These are phyloP conservation scores for Sporothrix sp. DNA, from an alignment of 2,329 filamentous ascomycete species.

Conservation along the genomic window DNA sequence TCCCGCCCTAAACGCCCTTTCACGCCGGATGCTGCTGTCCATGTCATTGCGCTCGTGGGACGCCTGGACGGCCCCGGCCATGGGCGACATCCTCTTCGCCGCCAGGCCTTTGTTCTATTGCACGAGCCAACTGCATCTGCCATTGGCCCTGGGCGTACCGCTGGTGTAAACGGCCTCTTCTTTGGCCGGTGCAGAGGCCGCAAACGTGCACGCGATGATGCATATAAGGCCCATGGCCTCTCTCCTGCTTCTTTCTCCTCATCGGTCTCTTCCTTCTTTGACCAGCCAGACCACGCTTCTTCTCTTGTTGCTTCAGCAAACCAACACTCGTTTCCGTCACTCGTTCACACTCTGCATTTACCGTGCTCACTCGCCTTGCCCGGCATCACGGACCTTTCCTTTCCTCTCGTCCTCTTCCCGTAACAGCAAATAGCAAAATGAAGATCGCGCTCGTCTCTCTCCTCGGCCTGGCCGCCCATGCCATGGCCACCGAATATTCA, in stretches of 20 bases:
- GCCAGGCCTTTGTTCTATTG: background rate
- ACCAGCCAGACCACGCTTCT: background rate
- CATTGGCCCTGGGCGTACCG: background rate
- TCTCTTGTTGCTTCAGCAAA: background rate
- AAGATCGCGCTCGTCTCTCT: conserved; percentile 13
- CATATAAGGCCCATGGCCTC: background rate
- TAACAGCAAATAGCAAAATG: conserved; percentile 13
- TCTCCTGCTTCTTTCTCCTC: background rate
- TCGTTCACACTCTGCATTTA: background rate
- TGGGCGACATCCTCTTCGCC: background rate
- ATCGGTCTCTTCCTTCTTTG: background rate
- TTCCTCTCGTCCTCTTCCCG: background rate
- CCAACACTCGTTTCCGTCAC: conserved; percentile 6
- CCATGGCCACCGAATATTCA: background rate
- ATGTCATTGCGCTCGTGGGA: no score
- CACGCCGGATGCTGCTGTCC: no score
- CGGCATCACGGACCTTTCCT: background rate
- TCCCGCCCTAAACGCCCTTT: no score
- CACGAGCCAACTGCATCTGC: background rate
- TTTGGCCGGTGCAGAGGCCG: background rate
- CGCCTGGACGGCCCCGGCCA: background rate
- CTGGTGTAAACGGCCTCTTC: background rate
- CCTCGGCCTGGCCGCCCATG: conserved; percentile 10
- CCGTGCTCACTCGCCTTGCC: no score
- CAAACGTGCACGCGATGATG: background rate